Evolutionary conservation across 2,329 filamentous ascomycete species (phyloP), one percentile per base, ranked within the genome.

Genomic region (Rugonectria rugulosa): DNA sequence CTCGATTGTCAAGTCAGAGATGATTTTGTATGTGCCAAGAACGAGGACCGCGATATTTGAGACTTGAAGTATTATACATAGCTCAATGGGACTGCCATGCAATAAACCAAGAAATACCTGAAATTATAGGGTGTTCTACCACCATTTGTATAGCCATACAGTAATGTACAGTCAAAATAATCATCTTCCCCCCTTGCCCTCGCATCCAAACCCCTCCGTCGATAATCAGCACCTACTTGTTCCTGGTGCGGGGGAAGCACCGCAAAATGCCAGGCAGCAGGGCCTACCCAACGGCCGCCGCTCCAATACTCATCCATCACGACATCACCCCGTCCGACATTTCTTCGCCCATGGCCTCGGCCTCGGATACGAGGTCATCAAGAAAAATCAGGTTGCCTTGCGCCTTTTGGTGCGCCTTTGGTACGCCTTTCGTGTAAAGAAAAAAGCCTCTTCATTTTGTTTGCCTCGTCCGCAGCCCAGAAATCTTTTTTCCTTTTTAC

Each of bases 251-350:
- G 44, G 45, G 20, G 48, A 31, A 40, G 45, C 27, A 32, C 15
- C 20, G 21, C 9, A 24, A 9, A 20, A 31, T 45, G 26, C 31
- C 42, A 55, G 53, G 53, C 53, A 55, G 46, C 53, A 55, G 45
- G 45, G 53, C 53, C 41, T n/a, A 23, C 19, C 8, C 36, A 42
- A 43, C 42, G 49, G 51, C 37, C n/a, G n/a, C n/a, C n/a, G n/a
- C n/a, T n/a, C n/a, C n/a, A n/a, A n/a, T n/a, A n/a, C 1, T 84
- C 81, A 21, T 26, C n/a, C 38, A 42, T 27, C 23, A n/a, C 21
- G 23, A 5, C 11, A 15, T 41, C 38, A 15, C 37, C 34, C 4
- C 11, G 11, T 19, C 6, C 11, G 34, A 37, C 17, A 17, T 20
- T 37, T 7, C 15, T 37, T 37, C n/a, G 31, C 31, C 6, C 24